Evolutionary conservation across 116 monocot species (phyloP), one percentile per base, ranked within the genome.

Genomic region (Phalaenopsis hybrid): DNA sequence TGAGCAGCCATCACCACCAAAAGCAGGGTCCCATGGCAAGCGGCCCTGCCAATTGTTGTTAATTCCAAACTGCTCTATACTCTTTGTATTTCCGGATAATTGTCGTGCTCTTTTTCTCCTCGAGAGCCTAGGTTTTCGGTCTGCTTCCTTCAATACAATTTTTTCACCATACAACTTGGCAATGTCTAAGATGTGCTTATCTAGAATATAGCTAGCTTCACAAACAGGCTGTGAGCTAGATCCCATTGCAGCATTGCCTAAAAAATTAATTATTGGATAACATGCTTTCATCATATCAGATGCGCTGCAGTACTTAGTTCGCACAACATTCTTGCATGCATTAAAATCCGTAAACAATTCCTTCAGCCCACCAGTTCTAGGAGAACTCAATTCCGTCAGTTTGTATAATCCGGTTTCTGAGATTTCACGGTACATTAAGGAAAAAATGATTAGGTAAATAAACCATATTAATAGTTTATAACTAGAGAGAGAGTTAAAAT

Each of bases 1-100:
- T 81, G 99, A 95, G 75, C 57, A 81, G 76, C 94, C 95, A 88
- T 99, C 93, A 51, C 95, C 95, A 48, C 95, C 95, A 55, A 89
- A 20, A 15, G 86, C 86, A 82, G 85, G 85, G 85, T 99, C 93
- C 95, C 99, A 99, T 81, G 91, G 92, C 81, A 92, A 87, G 25
- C 85, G 87, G 8, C 86, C 95, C 74, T 90, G 84, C 93, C 99
- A 99, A 77, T 88, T 78, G 76, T 55, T 84, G 80, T 79, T 65
- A 73, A 7, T 28, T 55, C 73, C 88, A 55, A 85, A 43, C 6
- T 85, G 84, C 61, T 81, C 88, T 76, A 88, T 87, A 77, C 44
- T 44, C 55, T 87, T 89, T 20, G 76, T 57, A 87, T 74, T 73
- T 50, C 74, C 44, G 13, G 68, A 82, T 63, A 81, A 65, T 63